A percentile compares a stretch with the other conserved stretches of the same genome.
These are phyloP conservation scores for Parmelia sp. DNA, from an alignment of 495 filamentous ascomycete genomes.

Conservation along the genomic window DNA sequence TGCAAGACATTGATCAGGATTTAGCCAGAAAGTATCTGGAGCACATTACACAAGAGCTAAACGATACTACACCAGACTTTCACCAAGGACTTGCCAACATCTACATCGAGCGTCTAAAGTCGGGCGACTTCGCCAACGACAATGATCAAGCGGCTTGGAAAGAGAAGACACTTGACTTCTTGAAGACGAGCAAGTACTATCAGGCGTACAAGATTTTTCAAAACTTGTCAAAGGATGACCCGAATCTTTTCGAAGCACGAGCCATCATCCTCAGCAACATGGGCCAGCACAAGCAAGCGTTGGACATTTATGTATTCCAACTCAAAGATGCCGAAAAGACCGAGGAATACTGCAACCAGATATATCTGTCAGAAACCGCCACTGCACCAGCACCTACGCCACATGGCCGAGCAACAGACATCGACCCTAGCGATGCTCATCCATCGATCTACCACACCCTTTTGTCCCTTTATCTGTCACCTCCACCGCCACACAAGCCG, in stretches of 20 bases:
- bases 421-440: conserved; percentile 50
- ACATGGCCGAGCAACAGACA: conserved; percentile 33
- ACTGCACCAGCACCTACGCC: conserved; percentile 33
- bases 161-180: conserved; percentile 62
- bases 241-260: conserved; percentile 80
- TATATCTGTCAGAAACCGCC: conserved; percentile 56
- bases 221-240: conserved; percentile 72
- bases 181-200: conserved; percentile 73
- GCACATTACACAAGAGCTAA: conserved; percentile 81
- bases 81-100: conserved; percentile 76
- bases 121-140: conserved; percentile 38
- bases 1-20: conserved; percentile 58
- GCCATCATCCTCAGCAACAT: conserved; percentile 93
- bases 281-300: conserved; percentile 86
- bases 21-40: conserved; percentile 83
- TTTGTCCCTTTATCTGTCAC: conserved; percentile 81
- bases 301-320: conserved; percentile 96
- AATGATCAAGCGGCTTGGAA: conserved; percentile 51
- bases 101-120: conserved; percentile 61
- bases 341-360: conserved; percentile 90
- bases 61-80: conserved; percentile 76
- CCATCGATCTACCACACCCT: conserved; percentile 85
- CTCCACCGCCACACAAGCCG: conserved; percentile 64
- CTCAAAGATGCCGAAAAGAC: conserved; percentile 80
- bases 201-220: conserved; percentile 67